These are phyloP conservation scores for Lipomyces japonicus DNA, from an alignment of 805 yeast genomes.

Conservation along the genomic window DNA sequence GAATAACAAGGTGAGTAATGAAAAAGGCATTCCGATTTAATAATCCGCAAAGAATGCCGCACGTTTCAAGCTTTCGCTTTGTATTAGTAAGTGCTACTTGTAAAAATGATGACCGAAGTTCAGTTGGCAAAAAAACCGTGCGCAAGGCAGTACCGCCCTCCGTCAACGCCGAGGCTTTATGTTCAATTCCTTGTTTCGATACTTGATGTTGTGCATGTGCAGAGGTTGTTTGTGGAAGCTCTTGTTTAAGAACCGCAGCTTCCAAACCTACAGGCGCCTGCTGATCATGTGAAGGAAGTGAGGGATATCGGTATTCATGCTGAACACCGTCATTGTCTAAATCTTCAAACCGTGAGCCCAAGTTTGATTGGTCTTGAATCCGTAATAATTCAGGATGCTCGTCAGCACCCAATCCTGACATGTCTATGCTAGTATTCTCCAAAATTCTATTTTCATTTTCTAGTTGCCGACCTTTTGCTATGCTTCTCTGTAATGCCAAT, in stretches of 20 bases:
- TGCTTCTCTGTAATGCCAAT: too few relatives aligned
- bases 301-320: conserved; percentile 1
- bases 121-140: conserved; percentile 49
- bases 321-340: not conserved
- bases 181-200: conserved; percentile 10
- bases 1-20: conserved; percentile 58
- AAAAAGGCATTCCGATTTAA: conserved; percentile 60
- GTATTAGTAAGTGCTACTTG: conserved; percentile 51
- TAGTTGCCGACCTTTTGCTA: conserved; percentile 1
- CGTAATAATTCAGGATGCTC: conserved; percentile 14
- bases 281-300: conserved; percentile 5
- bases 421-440: conserved; percentile 1
- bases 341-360: too few relatives aligned
- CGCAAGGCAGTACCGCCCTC: conserved; percentile 58
- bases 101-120: conserved; percentile 45
- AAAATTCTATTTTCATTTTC: not conserved
- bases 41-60: conserved; percentile 64
- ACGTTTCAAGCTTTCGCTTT: conserved; percentile 51
- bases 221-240: conserved; percentile 5
- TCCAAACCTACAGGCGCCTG: not conserved
- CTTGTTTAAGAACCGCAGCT: not conserved
- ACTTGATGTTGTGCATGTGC: not conserved
- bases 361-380: not conserved
- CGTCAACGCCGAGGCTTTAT: conserved; percentile 39
- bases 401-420: conserved; percentile 16